Evolutionary conservation across 805 yeast species (phyloP).

Genomic region (Ogataea saltuana): DNA sequence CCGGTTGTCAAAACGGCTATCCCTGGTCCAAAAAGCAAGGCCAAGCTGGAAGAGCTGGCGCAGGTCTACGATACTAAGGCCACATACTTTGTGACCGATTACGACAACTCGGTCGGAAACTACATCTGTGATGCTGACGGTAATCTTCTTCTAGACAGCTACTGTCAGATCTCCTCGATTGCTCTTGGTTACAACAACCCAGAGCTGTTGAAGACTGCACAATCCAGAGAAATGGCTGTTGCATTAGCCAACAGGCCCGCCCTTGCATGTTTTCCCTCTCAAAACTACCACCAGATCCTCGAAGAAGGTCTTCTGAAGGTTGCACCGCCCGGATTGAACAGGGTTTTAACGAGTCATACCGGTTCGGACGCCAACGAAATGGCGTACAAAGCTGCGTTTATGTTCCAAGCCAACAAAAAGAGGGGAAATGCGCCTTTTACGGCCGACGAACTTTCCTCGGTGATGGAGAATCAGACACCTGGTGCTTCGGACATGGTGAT

Average conservation of each 20-base stretch:
- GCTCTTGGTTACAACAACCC: conserved; percentile 75
- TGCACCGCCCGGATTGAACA: conserved; percentile 62
- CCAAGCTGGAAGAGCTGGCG: conserved; percentile 40
- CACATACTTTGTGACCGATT: conserved; percentile 64
- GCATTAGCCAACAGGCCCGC: conserved; percentile 73
- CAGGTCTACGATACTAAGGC: conserved; percentile 62
- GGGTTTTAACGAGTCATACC: conserved; percentile 64
- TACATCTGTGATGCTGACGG: conserved; percentile 69
- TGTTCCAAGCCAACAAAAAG: conserved; percentile 52
- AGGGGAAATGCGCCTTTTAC: conserved; percentile 51
- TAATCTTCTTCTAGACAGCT: conserved; percentile 58
- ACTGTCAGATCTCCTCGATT: conserved; percentile 72
- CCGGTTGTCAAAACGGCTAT: conserved; percentile 46
- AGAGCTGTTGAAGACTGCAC: conserved; percentile 56
- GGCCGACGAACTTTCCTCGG: conserved; percentile 45
- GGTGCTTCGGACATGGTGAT: conserved; percentile 56
- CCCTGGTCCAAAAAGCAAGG: conserved; percentile 50
- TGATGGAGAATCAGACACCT: conserved; percentile 52
- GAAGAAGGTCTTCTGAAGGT: conserved; percentile 52
- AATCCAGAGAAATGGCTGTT: conserved; percentile 59
- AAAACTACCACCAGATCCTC: conserved; percentile 52
- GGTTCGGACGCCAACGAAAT: conserved; percentile 74
- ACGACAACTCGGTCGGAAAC: conserved; percentile 62
- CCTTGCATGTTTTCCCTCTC: conserved; percentile 61
- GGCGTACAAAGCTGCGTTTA: conserved; percentile 71